Evolutionary conservation across 257 asterid species (phyloP).

Genomic region (Nicotiana paniculata): DNA sequence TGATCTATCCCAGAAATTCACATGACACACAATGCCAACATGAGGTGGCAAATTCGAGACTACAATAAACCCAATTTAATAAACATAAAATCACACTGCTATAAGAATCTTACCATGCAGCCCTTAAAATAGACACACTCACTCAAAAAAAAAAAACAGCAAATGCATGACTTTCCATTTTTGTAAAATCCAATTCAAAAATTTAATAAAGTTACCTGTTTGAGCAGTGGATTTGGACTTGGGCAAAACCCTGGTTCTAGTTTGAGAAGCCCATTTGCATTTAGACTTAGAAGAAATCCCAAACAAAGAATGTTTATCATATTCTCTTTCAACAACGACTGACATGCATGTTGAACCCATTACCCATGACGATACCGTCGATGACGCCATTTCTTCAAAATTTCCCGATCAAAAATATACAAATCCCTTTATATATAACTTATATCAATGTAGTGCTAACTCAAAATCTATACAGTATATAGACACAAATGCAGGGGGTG

Average conservation of each 20-base stretch:
- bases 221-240: conserved; percentile 1
- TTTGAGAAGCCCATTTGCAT: not conserved
- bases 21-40: not conserved
- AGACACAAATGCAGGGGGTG: too few relatives aligned
- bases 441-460: not conserved
- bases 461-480: not conserved
- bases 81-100: not conserved
- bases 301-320: not conserved
- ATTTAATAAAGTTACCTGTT: not conserved
- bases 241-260: not conserved
- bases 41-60: not conserved
- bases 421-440: not conserved
- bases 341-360: conserved; percentile 13
- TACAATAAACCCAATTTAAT: not conserved
- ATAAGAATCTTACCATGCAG: not conserved
- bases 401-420: conserved; percentile 5
- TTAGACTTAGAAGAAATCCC: not conserved
- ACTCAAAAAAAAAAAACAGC: not conserved
- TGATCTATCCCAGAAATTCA: not conserved
- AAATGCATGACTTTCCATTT: not conserved
- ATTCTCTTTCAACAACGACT: not conserved
- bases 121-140: not conserved
- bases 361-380: conserved; percentile 21
- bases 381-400: conserved; percentile 38
- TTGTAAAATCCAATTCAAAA: not conserved